Evolutionary conservation across 129 eudicot species (phyloP), one percentile per base, ranked within the genome.

Genomic region (Gnaphalium uliginosum): DNA sequence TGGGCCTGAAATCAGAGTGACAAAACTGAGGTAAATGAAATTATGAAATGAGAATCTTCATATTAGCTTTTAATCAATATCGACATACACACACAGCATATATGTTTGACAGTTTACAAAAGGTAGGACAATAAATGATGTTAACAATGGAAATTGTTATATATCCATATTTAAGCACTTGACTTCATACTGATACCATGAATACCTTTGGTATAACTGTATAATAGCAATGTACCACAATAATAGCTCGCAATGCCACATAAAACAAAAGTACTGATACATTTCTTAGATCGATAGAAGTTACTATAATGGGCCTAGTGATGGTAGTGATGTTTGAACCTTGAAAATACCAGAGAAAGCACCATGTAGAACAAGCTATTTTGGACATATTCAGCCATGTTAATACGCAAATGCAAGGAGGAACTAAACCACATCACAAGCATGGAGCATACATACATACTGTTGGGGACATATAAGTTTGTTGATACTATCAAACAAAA

Each of bases 1-100:
- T 48, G 92, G 96, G 82, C 96, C 96, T 89, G 54, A 48, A 59
- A 22, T 46, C 30, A 63, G 25, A 30, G 25, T 32, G 26, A 59
- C 56, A 68, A 78, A 73, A 29, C 3, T 14, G 25, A 46, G 4
- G 53, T 73, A 57, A 43, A 48, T 26, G 63, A 66, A 66, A 64
- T 57, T 9, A 79, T 22, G 35, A 68, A 41, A 13, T 27, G 59
- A 66, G 6, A 13, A 30, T 39, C 27, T 39, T 68, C 66, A 56
- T 15, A 68, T 11, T 54, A 24, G 24, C 24, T 18, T 56, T 54
- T 58, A 2, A 68, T 26, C 19, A 53, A 19, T 51, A 33, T 18
- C 26, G n/a, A 37, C 59, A n/a, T 23, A 54, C 26, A 24, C 50
- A 68, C 10, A 65, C 23, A 75, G 27, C 25, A 19, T 19, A 22